These are phyloP conservation scores for Botrytis medusae DNA, from an alignment of 2,329 filamentous ascomycete species.

Conservation along the genomic window DNA sequence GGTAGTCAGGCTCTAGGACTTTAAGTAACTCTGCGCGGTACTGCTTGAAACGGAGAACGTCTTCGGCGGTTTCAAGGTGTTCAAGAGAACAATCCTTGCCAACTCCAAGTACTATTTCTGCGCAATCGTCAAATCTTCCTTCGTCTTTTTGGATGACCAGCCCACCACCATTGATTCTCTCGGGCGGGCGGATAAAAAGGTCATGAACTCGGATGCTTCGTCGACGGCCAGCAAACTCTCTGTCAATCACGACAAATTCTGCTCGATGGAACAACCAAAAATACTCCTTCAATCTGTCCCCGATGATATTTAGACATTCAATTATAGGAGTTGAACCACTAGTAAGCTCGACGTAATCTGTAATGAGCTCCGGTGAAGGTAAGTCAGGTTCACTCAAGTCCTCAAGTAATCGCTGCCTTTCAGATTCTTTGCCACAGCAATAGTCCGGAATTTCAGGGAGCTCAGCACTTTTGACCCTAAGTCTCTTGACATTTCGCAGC, in stretches of 20 bases:
- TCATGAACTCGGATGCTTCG: background rate
- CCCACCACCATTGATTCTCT: background rate
- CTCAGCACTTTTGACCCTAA: background rate
- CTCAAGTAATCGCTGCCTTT: accelerated
- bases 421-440: accelerated
- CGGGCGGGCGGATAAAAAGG: accelerated
- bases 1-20: background rate
- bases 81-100: background rate
- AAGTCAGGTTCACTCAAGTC: background rate
- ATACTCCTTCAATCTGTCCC: background rate
- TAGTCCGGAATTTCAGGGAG: background rate
- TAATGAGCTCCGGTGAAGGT: background rate
- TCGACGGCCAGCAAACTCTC: background rate
- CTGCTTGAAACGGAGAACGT: background rate
- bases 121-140: background rate
- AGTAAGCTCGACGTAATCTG: background rate
- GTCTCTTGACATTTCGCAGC: background rate
- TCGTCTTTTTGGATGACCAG: background rate
- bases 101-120: background rate
- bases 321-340: background rate
- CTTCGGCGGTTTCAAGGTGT: background rate
- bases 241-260: background rate
- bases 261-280: background rate
- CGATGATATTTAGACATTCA: background rate
- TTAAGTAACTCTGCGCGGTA: background rate